Base-by-base conservation (phyloP, 306 rosid species). In the Leucaena leucocephala region DNA sequence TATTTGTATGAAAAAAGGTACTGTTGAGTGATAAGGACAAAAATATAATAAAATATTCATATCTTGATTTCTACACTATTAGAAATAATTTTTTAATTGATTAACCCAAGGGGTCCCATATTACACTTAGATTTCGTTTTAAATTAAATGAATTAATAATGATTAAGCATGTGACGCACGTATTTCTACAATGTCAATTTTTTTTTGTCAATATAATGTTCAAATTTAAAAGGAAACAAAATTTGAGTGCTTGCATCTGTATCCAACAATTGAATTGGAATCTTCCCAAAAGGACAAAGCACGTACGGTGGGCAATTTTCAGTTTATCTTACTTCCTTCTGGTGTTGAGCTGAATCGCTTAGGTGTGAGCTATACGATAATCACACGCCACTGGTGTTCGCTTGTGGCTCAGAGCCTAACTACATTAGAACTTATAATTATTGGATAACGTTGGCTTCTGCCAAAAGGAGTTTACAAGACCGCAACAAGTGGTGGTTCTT, bases 401-500 rank as follows among this genome's bases (percentile, higher is more conserved):
- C 44, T 27, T 17, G 83, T 69, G 83, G 83, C 59, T 42, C 42
- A 49, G 52, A 77, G 73, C 64, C 61, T 45, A 19, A 39, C 14
- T 2, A 1, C 36, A 21, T 36, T 39, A 39, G 39, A 40, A 27
- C 39, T 65, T 22, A 66, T 16, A 43, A 36, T 40, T 52, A 77
- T 71, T 72, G 89, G 91, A 91, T 84, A 83, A 84, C 43, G 66
- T 68, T 81, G 46, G 44, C 6, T 15, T 35, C 17, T 55, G 22
- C 43, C 80, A 79, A 40, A 89, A 74, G 82, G 83, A 4, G 65
- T 27, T 21, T 82, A 77, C 61, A 87, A 89, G 50, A 67, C 92
- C 97, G 72, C 70, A 88, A 88, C 89, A 38, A 78, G 87, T 71
- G 65, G 36, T 22, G 38, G 36, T 58, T 58, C 65, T 58, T 22